Percentiles rank a stretch among this genome's conserved stretches.
phyloP scores from a whole-genome alignment of 2,329 filamentous ascomycete genomes.

The Penicillium digitatum region DNA sequence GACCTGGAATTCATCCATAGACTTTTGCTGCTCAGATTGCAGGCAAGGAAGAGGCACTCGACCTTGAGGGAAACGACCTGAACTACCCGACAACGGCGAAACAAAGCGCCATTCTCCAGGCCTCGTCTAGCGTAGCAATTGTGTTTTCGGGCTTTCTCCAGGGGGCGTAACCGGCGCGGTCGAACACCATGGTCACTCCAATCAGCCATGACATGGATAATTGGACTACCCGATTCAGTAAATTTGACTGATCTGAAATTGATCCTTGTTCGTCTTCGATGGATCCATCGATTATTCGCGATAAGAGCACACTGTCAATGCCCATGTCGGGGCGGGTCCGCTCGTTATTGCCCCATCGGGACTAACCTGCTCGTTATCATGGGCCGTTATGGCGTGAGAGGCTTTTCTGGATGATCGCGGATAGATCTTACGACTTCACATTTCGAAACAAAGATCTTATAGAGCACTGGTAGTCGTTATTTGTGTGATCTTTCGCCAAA shows the following conservation, averaged over 20 bases:
- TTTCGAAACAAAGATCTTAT: background rate
- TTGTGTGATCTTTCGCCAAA: background rate
- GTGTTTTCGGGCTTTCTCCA: background rate
- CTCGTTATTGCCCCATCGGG: background rate
- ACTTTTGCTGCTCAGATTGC: background rate
- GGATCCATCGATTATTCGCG: background rate
- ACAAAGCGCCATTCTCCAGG: background rate
- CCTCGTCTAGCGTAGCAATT: background rate
- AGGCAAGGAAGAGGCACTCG: background rate
- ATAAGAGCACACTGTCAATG: background rate
- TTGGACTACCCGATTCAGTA: background rate
- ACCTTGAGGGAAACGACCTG: background rate
- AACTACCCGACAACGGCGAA: background rate
- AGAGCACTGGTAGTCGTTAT: background rate
- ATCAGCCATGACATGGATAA: background rate
- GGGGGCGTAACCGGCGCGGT: background rate
- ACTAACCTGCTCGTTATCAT: background rate
- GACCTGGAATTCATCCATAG: background rate
- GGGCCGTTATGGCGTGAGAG: background rate
- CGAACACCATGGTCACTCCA: background rate
- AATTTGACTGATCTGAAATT: background rate
- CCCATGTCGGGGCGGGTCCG: background rate
- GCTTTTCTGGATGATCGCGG: background rate
- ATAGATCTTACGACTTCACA: background rate
- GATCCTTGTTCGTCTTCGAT: background rate